phyloP scores from a whole-genome alignment of 257 asterid genomes.

The Solanum pimpinellifolium region DNA sequence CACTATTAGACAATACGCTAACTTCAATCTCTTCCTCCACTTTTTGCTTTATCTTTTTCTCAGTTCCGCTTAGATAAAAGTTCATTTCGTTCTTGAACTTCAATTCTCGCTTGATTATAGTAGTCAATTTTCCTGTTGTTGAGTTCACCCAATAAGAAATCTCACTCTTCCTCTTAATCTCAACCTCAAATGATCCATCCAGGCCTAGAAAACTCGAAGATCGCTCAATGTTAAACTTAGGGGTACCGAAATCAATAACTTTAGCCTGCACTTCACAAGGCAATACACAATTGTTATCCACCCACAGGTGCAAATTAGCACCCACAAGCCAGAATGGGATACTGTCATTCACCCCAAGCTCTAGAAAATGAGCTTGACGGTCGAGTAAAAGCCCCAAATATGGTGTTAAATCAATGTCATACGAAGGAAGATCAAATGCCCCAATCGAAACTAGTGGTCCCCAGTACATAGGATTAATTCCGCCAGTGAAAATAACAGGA shows the following conservation, averaged over 20 bases:
- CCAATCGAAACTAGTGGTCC: slow-evolving; percentile 73
- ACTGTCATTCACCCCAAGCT: slow-evolving; percentile 46
- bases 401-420: slow-evolving; percentile 69
- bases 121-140: slow-evolving; percentile 54
- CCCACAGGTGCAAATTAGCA: slow-evolving; percentile 82
- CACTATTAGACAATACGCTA: slow-evolving; percentile 10
- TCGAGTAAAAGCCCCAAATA: slow-evolving; percentile 53
- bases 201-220: slow-evolving; percentile 21
- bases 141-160: slow-evolving; percentile 69
- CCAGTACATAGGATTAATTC: slow-evolving; percentile 81
- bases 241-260: slow-evolving; percentile 12
- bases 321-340: slow-evolving; percentile 66
- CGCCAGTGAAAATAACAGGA: slow-evolving; percentile 76
- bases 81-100: slow-evolving; percentile 38
- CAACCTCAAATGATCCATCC: slow-evolving; percentile 46
- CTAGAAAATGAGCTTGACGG: slow-evolving; percentile 37
- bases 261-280: slow-evolving; percentile 36
- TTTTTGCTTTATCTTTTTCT: slow-evolving; percentile 40
- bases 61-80: slow-evolving; percentile 27
- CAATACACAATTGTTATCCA: slow-evolving; percentile 25
- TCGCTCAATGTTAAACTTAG: slow-evolving; percentile 16
- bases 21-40: slow-evolving; percentile 27
- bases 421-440: slow-evolving; percentile 76
- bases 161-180: slow-evolving; percentile 33
- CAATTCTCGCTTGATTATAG: slow-evolving; percentile 14